Percentiles rank a stretch among this genome's conserved stretches.
Evolutionary conservation across 2,329 filamentous ascomycete species (phyloP).

Genomic region (Venturia asperata): DNA sequence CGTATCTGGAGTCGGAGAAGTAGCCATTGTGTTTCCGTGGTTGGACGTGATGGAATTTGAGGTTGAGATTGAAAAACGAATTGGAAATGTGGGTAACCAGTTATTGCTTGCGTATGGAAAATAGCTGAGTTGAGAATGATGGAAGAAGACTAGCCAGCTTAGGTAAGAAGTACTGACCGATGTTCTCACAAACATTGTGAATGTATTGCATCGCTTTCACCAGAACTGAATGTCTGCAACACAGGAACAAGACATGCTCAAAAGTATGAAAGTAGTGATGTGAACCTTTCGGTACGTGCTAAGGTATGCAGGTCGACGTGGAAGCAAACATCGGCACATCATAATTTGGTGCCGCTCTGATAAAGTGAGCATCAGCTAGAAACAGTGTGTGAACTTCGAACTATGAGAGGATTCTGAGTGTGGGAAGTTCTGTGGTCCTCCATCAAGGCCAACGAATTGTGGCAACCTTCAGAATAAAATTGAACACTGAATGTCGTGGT

Average conservation of each 20-base stretch:
- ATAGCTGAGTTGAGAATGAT: not conserved
- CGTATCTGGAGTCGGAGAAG: not conserved
- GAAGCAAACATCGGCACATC: not conserved
- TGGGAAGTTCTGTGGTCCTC: too few relatives aligned
- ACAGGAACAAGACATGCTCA: not conserved
- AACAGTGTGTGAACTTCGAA: too few relatives aligned
- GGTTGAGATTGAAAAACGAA: not conserved
- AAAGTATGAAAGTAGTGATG: not conserved
- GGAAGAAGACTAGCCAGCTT: not conserved
- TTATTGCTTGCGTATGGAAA: not conserved
- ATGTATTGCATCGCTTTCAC: not conserved
- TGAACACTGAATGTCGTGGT: not conserved
- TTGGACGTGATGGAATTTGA: not conserved
- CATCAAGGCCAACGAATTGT: too few relatives aligned
- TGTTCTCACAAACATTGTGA: not conserved
- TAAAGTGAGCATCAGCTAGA: too few relatives aligned
- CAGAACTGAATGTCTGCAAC: not conserved
- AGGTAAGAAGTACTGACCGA: not conserved
- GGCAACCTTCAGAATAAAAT: too few relatives aligned
- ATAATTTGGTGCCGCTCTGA: not conserved
- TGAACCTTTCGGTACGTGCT: not conserved
- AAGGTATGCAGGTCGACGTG: not conserved
- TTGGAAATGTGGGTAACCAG: not conserved
- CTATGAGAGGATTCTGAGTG: too few relatives aligned
- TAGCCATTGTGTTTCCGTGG: not conserved